Evolutionary conservation across 164 flowering plant genomes (phyloP), one percentile per base, ranked within the genome.

Genomic region (Stephania cephalantha): DNA sequence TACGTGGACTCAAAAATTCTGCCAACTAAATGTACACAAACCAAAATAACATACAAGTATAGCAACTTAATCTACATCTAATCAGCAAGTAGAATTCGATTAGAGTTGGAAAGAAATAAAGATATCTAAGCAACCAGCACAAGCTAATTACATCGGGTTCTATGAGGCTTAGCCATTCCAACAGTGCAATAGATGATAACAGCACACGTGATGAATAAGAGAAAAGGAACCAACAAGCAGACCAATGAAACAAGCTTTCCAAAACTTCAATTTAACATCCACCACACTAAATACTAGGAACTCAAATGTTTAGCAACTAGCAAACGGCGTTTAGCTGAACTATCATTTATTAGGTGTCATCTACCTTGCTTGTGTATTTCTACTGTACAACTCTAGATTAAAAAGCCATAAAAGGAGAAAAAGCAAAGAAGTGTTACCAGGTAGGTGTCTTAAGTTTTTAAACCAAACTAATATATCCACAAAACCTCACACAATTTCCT

Each of bases 1-100:
- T 29, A 67, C 65, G 68, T n/a, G 45, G 72, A 76, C 25, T 52
- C 18, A 71, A 69, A 50, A 71, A 3, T 61, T 61, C 25, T 3
- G 29, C 7, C 66, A 5, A 61, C 20, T 35, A 35, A 17, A 9
- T 6, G 66, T 25, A 61, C 66, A 61, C 25, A 61, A 61, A 61
- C 6, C 25, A 61, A 6, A 58, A 58, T 25, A 15, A 61, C 5
- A 61, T 61, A 61, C 18, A 61, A 61, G 29, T 61, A 17, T 18
- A n/a, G 66, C 20, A 61, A 17, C 6, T 35, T 50, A 15, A 1
- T 48, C 11, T 50, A 7, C 55, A 50, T 15, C 11, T 2, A 11
- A 50, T 50, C 13, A 50, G 55, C 9, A 2, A 9, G 13, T 9
- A 50, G 9, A 9, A 50, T 50, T 50, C 7, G 15, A 50, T 10